phyloP scores from a whole-genome alignment of 2,329 filamentous ascomycete genomes.

The Fusarium euwallaceae region DNA sequence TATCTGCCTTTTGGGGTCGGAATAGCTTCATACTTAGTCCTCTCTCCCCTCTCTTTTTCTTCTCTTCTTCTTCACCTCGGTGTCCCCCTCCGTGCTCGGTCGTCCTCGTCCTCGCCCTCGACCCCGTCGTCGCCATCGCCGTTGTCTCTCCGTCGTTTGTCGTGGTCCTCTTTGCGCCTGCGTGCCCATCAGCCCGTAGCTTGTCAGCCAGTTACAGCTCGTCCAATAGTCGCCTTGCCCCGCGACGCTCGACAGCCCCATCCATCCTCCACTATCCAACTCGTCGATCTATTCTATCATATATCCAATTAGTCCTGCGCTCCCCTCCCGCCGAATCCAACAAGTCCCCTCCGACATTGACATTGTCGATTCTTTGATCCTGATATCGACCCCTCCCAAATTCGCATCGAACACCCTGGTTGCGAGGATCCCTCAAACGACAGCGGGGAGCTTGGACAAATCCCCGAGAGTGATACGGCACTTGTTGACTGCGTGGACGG shows the following conservation, averaged over 20 bases:
- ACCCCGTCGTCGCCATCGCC: slow-evolving; percentile 20
- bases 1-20: slow-evolving; percentile 45
- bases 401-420: slow-evolving; percentile 12
- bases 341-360: slow-evolving; percentile 1
- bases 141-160: slow-evolving; percentile 24
- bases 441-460: slow-evolving; percentile 33
- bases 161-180: slow-evolving; percentile 13
- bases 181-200: slow-evolving; percentile 29
- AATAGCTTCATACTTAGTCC: slow-evolving; percentile 47
- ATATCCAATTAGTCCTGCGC: slow-evolving; percentile 31
- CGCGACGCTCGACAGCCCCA: slow-evolving; percentile 31
- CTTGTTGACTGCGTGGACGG: slow-evolving; percentile 38
- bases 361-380: slow-evolving; percentile 19
- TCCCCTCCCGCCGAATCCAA: slow-evolving; percentile 13
- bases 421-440: slow-evolving; percentile 23
- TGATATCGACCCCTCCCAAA: slow-evolving; percentile 25
- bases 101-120: slow-evolving; percentile 12
- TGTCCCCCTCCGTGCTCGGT: slow-evolving; percentile 24
- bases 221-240: slow-evolving; percentile 34
- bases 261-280: slow-evolving; percentile 16
- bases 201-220: slow-evolving; percentile 32
- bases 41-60: slow-evolving; percentile 27
- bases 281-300: slow-evolving; percentile 27
- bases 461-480: slow-evolving; percentile 35
- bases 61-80: slow-evolving; percentile 22